These are phyloP conservation scores for Mucor velutinosus DNA, from an alignment of 371 early-diverging fungal genomes.

Conservation along the genomic window DNA sequence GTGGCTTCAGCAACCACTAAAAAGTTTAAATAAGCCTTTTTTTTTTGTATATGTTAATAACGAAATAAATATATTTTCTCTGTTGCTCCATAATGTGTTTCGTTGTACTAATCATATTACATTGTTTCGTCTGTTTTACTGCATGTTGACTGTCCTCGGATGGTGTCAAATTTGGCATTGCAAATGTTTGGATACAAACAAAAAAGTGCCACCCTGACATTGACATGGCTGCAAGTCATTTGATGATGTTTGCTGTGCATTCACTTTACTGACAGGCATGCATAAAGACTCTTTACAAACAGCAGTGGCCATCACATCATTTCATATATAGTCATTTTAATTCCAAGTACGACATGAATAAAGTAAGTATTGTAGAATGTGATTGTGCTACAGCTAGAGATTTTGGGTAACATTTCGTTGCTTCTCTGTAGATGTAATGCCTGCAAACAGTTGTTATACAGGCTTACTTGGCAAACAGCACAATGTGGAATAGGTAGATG, in stretches of 20 bases:
- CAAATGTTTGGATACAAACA: background rate
- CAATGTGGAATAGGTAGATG: no score
- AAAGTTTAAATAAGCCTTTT: background rate
- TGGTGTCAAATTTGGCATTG: background rate
- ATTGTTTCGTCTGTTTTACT: background rate
- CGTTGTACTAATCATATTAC: background rate
- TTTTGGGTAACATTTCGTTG: background rate
- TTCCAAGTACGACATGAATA: background rate
- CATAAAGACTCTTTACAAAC: background rate
- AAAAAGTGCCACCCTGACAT: background rate
- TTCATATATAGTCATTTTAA: background rate
- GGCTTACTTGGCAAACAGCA: background rate
- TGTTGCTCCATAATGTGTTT: background rate
- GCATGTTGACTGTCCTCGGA: background rate
- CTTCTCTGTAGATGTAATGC: background rate
- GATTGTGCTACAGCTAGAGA: background rate
- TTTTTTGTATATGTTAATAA: background rate
- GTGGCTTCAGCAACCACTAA: background rate
- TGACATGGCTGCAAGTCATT: background rate
- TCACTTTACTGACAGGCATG: background rate
- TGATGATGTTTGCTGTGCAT: background rate
- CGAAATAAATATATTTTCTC: background rate
- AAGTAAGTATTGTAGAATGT: constrained; percentile 1
- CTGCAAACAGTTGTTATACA: background rate
- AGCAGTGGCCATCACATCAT: background rate